These are phyloP conservation scores for Paecilomyces fulvus DNA, from an alignment of 2,329 filamentous ascomycete genomes.

Conservation along the genomic window DNA sequence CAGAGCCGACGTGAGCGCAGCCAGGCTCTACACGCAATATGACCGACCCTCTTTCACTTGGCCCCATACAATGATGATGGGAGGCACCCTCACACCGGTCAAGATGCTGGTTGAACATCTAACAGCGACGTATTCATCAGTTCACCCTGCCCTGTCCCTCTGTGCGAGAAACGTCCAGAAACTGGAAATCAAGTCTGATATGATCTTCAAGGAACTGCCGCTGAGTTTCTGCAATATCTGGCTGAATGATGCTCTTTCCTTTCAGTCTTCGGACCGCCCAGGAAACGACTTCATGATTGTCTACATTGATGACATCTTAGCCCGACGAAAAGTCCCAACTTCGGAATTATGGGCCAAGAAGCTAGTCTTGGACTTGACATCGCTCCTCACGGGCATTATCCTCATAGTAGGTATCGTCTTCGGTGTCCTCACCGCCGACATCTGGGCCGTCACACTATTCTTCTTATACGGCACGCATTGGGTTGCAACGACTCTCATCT, in stretches of 20 bases:
- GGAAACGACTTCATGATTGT: constrained; percentile 23
- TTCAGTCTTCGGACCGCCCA: constrained; percentile 13
- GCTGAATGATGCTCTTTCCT: constrained; percentile 19
- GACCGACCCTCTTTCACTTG: constrained; percentile 19
- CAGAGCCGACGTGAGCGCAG: constrained; percentile 21
- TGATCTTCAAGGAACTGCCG: constrained; percentile 23
- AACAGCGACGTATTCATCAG: constrained; percentile 14
- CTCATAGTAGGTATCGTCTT: constrained; percentile 16
- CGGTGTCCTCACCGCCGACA: constrained; percentile 16
- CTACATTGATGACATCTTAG: constrained; percentile 12
- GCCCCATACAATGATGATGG: constrained; percentile 26
- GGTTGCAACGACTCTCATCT: constrained; percentile 17
- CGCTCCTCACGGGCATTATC: constrained; percentile 16
- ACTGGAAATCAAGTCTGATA: constrained; percentile 20
- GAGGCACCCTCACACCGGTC: constrained; percentile 20
- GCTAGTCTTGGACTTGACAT: constrained; percentile 13
- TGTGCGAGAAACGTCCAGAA: constrained; percentile 19
- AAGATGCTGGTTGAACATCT: constrained; percentile 24
- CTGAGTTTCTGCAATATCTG: constrained; percentile 21
- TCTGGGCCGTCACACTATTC: constrained; percentile 23
- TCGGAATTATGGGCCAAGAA: constrained; percentile 8
- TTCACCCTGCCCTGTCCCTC: constrained; percentile 20
- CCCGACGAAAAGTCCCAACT: constrained; percentile 1
- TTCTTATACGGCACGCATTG: constrained; percentile 22
- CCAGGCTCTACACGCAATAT: constrained; percentile 21